phyloP scores from a whole-genome alignment of 164 flowering plant genomes.

The Vitis rupestris region DNA sequence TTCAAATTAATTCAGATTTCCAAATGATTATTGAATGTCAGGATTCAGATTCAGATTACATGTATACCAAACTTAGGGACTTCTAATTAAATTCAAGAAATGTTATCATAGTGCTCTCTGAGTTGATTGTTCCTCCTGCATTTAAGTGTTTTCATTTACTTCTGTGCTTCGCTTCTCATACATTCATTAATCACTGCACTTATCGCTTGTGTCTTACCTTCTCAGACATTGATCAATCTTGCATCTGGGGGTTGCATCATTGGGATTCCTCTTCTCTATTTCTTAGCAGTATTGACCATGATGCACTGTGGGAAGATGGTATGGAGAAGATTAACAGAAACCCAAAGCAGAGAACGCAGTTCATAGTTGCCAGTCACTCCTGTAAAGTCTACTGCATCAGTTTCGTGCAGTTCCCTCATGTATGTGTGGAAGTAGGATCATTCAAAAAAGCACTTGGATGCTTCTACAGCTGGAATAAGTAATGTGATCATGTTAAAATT shows the following conservation, averaged over 20 bases:
- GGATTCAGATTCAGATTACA: too few species aligned
- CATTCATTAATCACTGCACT: background rate
- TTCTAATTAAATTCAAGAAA: too few species aligned
- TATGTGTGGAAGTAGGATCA: background rate
- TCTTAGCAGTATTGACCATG: constrained; percentile 54
- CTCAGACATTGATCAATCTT: constrained; percentile 76
- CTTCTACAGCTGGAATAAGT: too few species aligned
- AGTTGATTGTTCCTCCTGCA: too few species aligned
- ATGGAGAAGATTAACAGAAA: constrained; percentile 59
- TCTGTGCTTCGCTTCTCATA: background rate
- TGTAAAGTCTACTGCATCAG: too few species aligned
- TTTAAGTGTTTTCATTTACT: too few species aligned
- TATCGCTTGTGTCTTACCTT: background rate
- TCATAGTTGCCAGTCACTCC: background rate
- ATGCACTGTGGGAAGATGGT: constrained; percentile 73
- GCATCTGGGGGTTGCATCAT: constrained; percentile 72
- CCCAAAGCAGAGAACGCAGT: constrained; percentile 19
- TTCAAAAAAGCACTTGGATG: too few species aligned
- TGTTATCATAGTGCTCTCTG: too few species aligned
- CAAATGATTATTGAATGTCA: too few species aligned
- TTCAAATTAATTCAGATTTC: too few species aligned
- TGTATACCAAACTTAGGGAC: too few species aligned
- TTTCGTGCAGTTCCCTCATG: background rate
- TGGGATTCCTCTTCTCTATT: constrained; percentile 79
- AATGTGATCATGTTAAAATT: too few species aligned